Base-by-base conservation (phyloP, 306 rosid genomes). In the Rosa persica region DNA sequence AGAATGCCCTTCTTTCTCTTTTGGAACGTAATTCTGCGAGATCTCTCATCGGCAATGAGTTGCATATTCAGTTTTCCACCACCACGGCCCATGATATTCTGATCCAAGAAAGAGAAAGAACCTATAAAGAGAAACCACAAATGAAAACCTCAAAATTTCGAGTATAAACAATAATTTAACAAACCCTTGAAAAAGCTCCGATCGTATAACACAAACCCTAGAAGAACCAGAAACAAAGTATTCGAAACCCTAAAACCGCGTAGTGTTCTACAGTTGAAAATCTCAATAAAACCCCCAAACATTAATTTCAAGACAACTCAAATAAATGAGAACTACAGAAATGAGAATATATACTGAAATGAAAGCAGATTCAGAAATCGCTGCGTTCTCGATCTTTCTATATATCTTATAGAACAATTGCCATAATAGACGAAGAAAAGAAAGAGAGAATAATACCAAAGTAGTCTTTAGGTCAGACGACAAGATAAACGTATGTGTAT, bases 1-100 rank as follows among this genome's bases (percentile, higher is more conserved):
- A 67, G 13, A n/a, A 77, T 39, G 0, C 80, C 80, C n/a, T 16
- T 66, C 65, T 57, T 66, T 68, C 80, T 77, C 74, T 67, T 77
- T 36, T 52, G 55, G 57, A 77, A 77, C 1, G 80, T 67, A 15
- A 17, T 6, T 40, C 61, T 67, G 8, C 75, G 43, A 36, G 80
- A 23, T 39, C 43, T 54, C 30, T 77, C 75, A 23, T 77, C 43
- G 4, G 20, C 39, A 1, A 77, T 67, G 5, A 77, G 54, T 40
- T 77, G 66, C 67, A 77, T 67, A 25, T 54, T 67, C 75, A 67
- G 20, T 42, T 55, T 77, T 25, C 75, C 80, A 42, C 70, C 70
- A 66, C 70, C 70, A 4, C 80, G 80, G 12, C 75, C 80, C 75
- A 77, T 72, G 58, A 25, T 76, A 39, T 64, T 64, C 44, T 25